phyloP scores from a whole-genome alignment of 495 filamentous ascomycete genomes.

The Penicillium taxi region DNA sequence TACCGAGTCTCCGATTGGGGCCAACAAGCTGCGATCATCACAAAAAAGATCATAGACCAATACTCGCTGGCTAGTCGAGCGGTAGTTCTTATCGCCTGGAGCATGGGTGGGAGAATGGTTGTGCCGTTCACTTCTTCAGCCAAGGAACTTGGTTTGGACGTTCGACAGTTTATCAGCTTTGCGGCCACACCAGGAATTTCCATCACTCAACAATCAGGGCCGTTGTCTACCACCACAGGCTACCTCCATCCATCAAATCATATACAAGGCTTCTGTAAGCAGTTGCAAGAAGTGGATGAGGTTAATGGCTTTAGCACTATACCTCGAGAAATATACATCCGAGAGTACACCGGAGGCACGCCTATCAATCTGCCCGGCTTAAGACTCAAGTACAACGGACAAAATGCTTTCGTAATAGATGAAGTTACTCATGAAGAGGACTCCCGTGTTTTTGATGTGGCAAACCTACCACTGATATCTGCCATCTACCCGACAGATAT shows the following conservation, averaged over 20 bases:
- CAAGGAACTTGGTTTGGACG: slow-evolving; percentile 10
- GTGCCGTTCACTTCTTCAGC: slow-evolving; percentile 14
- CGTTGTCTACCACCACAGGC: slow-evolving; percentile 1
- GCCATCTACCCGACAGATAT: slow-evolving; percentile 9
- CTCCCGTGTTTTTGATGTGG: slow-evolving; percentile 12
- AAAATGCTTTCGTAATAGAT: slow-evolving; percentile 5
- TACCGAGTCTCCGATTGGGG: slow-evolving; percentile 20
- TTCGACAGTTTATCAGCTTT: slow-evolving; percentile 15
- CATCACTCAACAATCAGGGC: slow-evolving; percentile 4
- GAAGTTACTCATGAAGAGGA: slow-evolving; percentile 15
- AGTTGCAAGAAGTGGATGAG: slow-evolving; percentile 5
- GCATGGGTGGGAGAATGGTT: slow-evolving; percentile 20
- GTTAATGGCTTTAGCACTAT: slow-evolving; percentile 8
- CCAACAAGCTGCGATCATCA: slow-evolving; percentile 11
- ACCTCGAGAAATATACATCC: slow-evolving; percentile 12
- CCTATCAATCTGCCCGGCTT: slow-evolving; percentile 15
- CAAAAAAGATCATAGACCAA: slow-evolving; percentile 6
- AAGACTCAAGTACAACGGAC: slow-evolving; percentile 10
- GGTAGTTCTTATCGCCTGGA: slow-evolving; percentile 15
- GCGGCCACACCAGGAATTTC: slow-evolving; percentile 19
- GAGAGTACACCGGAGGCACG: slow-evolving; percentile 17
- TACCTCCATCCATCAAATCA: slow-evolving; percentile 6
- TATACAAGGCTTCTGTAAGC: slow-evolving; percentile 9
- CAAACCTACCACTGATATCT: slow-evolving; percentile 11
- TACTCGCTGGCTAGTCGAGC: slow-evolving; percentile 4